phyloP scores from a whole-genome alignment of 1,284 basidiomycete species.

The Cystobasidiaceae sp. region DNA sequence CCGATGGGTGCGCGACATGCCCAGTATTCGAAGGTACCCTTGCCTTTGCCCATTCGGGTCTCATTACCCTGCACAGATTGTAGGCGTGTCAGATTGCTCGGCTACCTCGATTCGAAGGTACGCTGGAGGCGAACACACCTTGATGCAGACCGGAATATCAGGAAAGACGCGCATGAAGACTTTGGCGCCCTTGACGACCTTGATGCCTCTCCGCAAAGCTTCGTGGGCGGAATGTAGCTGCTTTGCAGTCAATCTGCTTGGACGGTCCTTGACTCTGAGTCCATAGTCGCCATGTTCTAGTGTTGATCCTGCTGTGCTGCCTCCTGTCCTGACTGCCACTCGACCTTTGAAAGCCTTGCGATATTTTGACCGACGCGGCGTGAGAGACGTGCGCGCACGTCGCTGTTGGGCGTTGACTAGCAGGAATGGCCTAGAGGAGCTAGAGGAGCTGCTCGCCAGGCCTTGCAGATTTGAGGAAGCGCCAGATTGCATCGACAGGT shows the following conservation, averaged over 20 bases:
- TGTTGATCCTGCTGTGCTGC: conserved; percentile 88
- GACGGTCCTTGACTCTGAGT: conserved; percentile 71
- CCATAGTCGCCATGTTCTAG: conserved; percentile 89
- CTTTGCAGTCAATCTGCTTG: conserved; percentile 80
- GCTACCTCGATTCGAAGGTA: background rate
- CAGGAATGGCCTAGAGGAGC: background rate
- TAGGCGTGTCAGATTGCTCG: background rate
- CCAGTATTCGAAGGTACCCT: conserved; percentile 97
- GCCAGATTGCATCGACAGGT: background rate
- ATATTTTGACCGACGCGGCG: conserved; percentile 40
- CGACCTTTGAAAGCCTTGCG: conserved; percentile 43
- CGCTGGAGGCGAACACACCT: conserved; percentile 55
- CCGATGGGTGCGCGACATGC: conserved; percentile 90
- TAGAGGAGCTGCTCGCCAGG: conserved; percentile 1
- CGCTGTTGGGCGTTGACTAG: too few relatives aligned
- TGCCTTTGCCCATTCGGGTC: conserved; percentile 99
- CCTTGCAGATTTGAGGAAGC: background rate
- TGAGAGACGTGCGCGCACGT: conserved; percentile 39
- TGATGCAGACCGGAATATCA: conserved; percentile 93
- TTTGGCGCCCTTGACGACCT: conserved; percentile 82
- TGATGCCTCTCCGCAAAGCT: conserved; percentile 84
- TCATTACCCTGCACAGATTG: conserved; percentile 71
- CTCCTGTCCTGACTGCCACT: conserved; percentile 55
- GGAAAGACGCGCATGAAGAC: conserved; percentile 74
- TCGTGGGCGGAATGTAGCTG: conserved; percentile 83